Percentiles rank a stretch among this genome's conserved stretches.
Evolutionary conservation across 306 rosid genomes (phyloP).

Genomic region (Morella rubra): DNA sequence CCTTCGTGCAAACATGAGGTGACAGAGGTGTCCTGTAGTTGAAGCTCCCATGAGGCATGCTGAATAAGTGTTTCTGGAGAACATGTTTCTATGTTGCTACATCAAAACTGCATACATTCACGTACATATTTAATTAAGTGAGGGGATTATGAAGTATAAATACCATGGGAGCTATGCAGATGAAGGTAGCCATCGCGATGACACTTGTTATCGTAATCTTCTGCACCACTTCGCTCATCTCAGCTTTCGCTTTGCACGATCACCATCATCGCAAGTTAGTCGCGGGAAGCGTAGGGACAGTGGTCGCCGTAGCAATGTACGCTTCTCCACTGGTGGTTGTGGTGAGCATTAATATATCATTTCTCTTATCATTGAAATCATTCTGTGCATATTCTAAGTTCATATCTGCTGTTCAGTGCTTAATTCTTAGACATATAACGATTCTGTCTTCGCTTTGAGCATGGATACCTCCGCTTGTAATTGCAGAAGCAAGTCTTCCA

Average conservation of each 20-base stretch:
- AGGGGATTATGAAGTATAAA: too few species aligned
- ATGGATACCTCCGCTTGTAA: background rate
- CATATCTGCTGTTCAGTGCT: background rate
- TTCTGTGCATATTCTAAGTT: background rate
- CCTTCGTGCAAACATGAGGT: too few species aligned
- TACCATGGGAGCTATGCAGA: conserved; percentile 35
- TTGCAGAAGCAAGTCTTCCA: conserved; percentile 66
- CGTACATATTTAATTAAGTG: background rate
- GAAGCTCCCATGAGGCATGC: too few species aligned
- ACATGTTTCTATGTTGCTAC: background rate
- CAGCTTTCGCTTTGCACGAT: conserved; percentile 50
- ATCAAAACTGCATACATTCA: background rate
- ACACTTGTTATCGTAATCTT: conserved; percentile 38
- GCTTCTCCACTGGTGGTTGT: conserved; percentile 69
- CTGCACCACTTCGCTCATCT: conserved; percentile 40
- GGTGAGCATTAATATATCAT: conserved; percentile 46
- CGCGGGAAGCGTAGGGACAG: conserved; percentile 60
- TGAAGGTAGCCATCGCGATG: conserved; percentile 39
- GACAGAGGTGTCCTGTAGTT: too few species aligned
- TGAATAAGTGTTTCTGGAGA: too few species aligned
- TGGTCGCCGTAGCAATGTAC: conserved; percentile 58
- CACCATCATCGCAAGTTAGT: conserved; percentile 55
- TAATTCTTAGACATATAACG: background rate
- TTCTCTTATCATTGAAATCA: background rate
- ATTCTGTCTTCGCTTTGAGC: conserved; percentile 1